Evolutionary conservation across 2,329 filamentous ascomycete genomes (phyloP).

Genomic region (Ascochyta pisi): DNA sequence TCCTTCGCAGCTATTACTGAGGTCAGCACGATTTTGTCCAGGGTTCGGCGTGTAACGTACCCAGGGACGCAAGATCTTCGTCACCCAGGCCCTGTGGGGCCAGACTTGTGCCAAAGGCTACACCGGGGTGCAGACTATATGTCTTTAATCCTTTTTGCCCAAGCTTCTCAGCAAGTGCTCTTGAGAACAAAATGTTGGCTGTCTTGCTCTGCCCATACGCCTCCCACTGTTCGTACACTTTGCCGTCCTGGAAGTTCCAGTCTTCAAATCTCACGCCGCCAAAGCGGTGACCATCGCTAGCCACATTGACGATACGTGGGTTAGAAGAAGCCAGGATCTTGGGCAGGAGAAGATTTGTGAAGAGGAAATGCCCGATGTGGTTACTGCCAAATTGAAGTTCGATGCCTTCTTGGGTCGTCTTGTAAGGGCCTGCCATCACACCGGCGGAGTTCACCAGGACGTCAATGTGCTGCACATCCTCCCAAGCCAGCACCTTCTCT

Average conservation of each 20-base stretch:
- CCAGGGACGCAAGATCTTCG: constrained; percentile 27
- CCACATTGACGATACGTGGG: constrained; percentile 53
- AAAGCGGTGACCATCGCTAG: constrained; percentile 50
- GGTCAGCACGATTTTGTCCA: background rate
- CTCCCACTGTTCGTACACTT: constrained; percentile 50
- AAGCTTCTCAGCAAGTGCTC: constrained; percentile 32
- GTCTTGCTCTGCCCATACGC: constrained; percentile 62
- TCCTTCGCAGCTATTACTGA: constrained; percentile 22
- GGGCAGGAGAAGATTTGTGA: constrained; percentile 54
- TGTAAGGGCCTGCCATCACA: constrained; percentile 45
- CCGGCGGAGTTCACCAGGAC: constrained; percentile 54
- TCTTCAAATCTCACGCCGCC: constrained; percentile 54
- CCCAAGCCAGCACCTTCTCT: constrained; percentile 33
- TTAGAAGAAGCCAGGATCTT: constrained; percentile 45
- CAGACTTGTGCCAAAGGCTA: constrained; percentile 34
- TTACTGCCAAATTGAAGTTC: constrained; percentile 56
- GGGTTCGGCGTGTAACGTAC: constrained; percentile 12
- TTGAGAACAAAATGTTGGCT: constrained; percentile 53
- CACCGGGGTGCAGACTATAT: constrained; percentile 43
- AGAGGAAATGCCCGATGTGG: constrained; percentile 59
- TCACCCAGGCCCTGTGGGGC: constrained; percentile 23
- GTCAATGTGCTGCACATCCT: constrained; percentile 46
- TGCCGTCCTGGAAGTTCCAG: constrained; percentile 51
- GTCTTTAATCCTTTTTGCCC: constrained; percentile 28
- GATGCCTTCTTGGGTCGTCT: constrained; percentile 43